Evolutionary conservation across 306 rosid species (phyloP).

Genomic region (Ormosia semicastrata): DNA sequence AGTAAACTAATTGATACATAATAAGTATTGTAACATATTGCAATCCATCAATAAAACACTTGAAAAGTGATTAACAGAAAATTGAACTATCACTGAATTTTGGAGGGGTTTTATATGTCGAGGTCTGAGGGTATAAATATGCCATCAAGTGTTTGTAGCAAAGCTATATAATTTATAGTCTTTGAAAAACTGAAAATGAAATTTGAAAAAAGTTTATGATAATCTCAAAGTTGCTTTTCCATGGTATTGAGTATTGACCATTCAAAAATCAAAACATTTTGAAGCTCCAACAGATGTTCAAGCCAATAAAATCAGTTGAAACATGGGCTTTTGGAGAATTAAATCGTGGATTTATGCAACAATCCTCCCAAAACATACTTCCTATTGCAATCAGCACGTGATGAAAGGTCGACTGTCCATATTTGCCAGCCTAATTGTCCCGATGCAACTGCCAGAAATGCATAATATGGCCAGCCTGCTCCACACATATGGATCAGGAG

Average conservation of each 20-base stretch:
- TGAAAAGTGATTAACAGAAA: slow-evolving; percentile 1
- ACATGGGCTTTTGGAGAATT: background rate
- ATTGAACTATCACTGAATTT: background rate
- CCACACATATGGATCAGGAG: slow-evolving; percentile 26
- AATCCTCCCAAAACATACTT: slow-evolving; percentile 49
- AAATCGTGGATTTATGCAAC: slow-evolving; percentile 15
- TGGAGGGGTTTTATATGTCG: background rate
- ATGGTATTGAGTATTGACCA: slow-evolving; percentile 10
- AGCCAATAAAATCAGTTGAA: slow-evolving; percentile 13
- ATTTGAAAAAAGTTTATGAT: background rate
- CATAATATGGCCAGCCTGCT: slow-evolving; percentile 86
- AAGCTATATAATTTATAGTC: background rate
- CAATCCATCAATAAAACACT: background rate
- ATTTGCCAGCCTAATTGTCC: slow-evolving; percentile 93
- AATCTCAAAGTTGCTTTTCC: background rate
- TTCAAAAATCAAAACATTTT: slow-evolving; percentile 10
- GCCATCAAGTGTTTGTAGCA: background rate
- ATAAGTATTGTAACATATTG: background rate
- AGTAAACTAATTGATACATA: background rate
- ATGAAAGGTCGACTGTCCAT: slow-evolving; percentile 68
- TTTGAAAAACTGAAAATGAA: background rate
- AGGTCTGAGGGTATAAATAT: background rate
- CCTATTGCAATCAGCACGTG: slow-evolving; percentile 74
- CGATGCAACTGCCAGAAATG: slow-evolving; percentile 71
- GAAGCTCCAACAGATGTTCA: slow-evolving; percentile 15